Conservation (phyloP, 2,329 filamentous ascomycete species). For the Aquanectria penicillioides region DNA sequence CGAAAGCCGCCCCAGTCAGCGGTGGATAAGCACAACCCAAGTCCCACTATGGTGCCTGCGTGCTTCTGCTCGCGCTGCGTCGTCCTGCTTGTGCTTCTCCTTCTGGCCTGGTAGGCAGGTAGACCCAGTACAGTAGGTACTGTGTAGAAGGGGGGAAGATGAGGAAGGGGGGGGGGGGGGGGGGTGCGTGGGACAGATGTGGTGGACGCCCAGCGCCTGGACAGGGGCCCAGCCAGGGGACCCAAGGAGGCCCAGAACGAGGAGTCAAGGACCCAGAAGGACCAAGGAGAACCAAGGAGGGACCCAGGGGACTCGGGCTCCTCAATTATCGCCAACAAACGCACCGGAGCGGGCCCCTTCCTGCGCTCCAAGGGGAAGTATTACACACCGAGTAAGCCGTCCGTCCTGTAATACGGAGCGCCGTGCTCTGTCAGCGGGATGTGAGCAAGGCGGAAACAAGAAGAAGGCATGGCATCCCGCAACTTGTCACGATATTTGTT, state of each 20-base stretch:
- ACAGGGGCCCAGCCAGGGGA: background rate
- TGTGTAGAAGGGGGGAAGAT: slow-evolving; percentile 6
- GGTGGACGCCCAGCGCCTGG: slow-evolving; percentile 23
- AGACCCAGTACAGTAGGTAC: too few species aligned
- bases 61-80: too few species aligned
- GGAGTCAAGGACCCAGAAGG: too few species aligned
- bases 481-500: background rate
- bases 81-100: too few species aligned
- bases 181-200: slow-evolving; percentile 21
- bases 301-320: slow-evolving; percentile 32
- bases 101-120: too few species aligned
- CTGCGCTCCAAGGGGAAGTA: slow-evolving; percentile 15
- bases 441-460: background rate
- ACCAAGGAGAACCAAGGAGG: too few species aligned
- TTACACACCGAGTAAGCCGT: slow-evolving; percentile 17
- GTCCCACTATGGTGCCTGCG: too few species aligned
- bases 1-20: too few species aligned
- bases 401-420: slow-evolving; percentile 3
- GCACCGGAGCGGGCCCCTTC: slow-evolving; percentile 30
- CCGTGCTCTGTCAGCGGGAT: background rate
- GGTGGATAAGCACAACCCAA: too few species aligned
- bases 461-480: background rate
- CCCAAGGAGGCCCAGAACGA: too few species aligned
- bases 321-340: slow-evolving; percentile 35
- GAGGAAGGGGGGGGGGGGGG: background rate